A percentile compares a stretch with the other conserved stretches of the same genome.
phyloP scores from a whole-genome alignment of 2,329 filamentous ascomycete genomes.

The Aspergillus aculeatus region DNA sequence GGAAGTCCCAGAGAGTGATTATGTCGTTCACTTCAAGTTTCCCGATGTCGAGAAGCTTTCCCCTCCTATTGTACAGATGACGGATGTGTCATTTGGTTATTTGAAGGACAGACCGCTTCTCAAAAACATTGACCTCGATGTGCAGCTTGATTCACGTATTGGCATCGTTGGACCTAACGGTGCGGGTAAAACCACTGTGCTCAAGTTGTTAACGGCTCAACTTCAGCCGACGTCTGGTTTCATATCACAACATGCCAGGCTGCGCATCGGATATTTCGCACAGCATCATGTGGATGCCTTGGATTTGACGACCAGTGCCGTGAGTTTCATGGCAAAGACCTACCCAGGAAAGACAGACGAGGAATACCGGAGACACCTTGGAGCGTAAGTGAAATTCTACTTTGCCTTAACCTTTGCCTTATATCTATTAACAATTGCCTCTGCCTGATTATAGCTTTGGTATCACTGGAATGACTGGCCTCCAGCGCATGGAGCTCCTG shows the following conservation, averaged over 20 bases:
- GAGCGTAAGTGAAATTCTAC: conserved; percentile 64
- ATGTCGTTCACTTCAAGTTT: conserved; percentile 95
- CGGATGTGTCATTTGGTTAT: conserved; percentile 87
- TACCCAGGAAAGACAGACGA: conserved; percentile 92
- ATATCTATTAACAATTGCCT: neutral
- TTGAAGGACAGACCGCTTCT: conserved; percentile 74
- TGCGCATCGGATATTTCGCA: conserved; percentile 94
- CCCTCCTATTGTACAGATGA: conserved; percentile 97
- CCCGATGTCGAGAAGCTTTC: conserved; percentile 97
- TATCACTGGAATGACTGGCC: conserved; percentile 87
- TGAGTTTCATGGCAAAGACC: conserved; percentile 91
- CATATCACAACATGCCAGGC: conserved; percentile 82
- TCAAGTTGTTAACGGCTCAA: conserved; percentile 93
- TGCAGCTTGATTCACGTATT: conserved; percentile 96
- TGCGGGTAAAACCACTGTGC: conserved; percentile 96
- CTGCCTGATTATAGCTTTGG: conserved; percentile 49
- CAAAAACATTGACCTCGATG: conserved; percentile 85
- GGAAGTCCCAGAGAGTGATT: conserved; percentile 86
- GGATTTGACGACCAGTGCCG: conserved; percentile 82
- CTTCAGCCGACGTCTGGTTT: conserved; percentile 73
- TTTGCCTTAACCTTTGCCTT: neutral
- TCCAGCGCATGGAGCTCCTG: conserved; percentile 91
- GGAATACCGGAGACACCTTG: conserved; percentile 92
- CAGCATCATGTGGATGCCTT: conserved; percentile 98
- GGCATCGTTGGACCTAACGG: conserved; percentile 99